Conservation (phyloP, 331 rosid genomes). For the Quercus tomentella region DNA sequence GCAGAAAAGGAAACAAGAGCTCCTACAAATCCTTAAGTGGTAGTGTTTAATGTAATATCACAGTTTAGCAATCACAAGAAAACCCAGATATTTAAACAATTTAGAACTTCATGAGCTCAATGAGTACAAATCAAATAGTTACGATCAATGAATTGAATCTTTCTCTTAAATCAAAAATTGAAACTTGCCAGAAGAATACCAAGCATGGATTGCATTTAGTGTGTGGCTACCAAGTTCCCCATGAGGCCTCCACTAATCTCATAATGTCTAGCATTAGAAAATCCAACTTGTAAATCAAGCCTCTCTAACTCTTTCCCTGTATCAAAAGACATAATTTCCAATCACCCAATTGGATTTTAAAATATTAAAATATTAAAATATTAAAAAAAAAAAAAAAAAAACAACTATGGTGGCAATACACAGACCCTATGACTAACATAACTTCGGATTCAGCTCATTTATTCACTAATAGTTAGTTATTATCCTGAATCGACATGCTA, state of each 20-base stretch:
- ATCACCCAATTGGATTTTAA: background rate
- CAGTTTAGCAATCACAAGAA: background rate
- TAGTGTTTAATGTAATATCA: background rate
- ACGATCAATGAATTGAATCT: background rate
- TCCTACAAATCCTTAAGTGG: background rate
- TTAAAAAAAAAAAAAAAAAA: background rate
- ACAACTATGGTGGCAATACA: background rate
- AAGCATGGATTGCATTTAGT: conserved; percentile 22
- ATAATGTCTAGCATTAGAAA: conserved; percentile 63
- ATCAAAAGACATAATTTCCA: conserved; percentile 11
- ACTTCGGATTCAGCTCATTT: background rate
- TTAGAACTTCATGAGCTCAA: background rate
- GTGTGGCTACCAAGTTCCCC: conserved; percentile 83
- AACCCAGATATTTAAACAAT: background rate
- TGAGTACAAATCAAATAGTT: background rate
- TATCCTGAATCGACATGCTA: background rate
- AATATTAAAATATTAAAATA: no score
- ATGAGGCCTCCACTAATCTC: conserved; percentile 82
- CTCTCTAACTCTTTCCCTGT: conserved; percentile 82
- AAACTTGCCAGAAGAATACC: background rate
- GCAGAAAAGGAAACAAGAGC: background rate
- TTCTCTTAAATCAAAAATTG: background rate
- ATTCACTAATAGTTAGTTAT: background rate
- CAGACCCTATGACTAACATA: background rate
- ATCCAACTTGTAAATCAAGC: conserved; percentile 77